Conservation (phyloP, 2,329 filamentous ascomycete genomes). For the Penicillium frequentans region DNA sequence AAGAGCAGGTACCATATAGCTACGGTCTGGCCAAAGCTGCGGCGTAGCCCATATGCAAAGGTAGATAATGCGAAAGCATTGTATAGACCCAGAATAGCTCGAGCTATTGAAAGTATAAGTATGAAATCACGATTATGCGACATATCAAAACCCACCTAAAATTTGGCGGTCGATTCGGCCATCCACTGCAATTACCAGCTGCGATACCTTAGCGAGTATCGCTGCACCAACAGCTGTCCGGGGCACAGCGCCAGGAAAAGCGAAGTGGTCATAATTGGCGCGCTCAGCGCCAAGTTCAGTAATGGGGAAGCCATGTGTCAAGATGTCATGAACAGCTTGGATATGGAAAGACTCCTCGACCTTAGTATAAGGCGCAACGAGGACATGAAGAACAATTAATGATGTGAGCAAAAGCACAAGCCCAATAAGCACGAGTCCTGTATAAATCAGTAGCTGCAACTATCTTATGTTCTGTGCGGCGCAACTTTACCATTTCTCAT, state of each 20-base stretch:
- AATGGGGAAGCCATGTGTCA: conserved; percentile 72
- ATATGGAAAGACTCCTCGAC: conserved; percentile 99
- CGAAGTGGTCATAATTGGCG: conserved; percentile 79
- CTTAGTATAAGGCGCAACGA: conserved; percentile 84
- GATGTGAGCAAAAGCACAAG: conserved; percentile 59
- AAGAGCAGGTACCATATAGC: conserved; percentile 79
- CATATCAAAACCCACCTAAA: conserved; percentile 46
- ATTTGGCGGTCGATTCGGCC: conserved; percentile 60
- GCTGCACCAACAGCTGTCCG: conserved; percentile 85
- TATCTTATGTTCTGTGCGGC: background rate
- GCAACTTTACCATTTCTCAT: conserved; percentile 25
- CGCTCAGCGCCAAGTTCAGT: conserved; percentile 48
- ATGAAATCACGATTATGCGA: background rate
- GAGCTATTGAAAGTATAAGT: conserved; percentile 49
- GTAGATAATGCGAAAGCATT: conserved; percentile 70
- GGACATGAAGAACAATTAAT: conserved; percentile 67
- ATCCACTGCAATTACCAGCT: conserved; percentile 62
- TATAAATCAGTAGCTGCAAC: background rate
- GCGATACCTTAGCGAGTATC: conserved; percentile 69
- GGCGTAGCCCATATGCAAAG: conserved; percentile 64
- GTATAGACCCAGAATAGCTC: conserved; percentile 72
- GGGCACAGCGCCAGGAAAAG: conserved; percentile 87
- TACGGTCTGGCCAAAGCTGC: conserved; percentile 66
- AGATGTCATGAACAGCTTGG: conserved; percentile 87
- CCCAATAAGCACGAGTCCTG: conserved; percentile 49